Evolutionary conservation across 2,329 filamentous ascomycete species (phyloP), one percentile per base, ranked within the genome.

Genomic region (Aureobasidium zeae): DNA sequence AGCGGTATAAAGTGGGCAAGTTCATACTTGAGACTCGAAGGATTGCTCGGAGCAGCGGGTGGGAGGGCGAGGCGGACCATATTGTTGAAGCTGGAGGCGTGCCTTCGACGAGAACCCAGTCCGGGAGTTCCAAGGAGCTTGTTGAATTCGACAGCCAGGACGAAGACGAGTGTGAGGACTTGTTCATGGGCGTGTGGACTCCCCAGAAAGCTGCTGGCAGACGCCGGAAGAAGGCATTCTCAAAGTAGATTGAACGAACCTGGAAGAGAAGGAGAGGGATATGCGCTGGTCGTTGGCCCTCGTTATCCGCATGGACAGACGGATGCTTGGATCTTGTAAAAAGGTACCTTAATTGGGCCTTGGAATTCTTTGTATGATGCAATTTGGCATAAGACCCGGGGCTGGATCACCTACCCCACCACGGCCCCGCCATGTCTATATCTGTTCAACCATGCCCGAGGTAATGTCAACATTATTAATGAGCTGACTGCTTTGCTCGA

Each of bases 1-100:
- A 81, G 59, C 64, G 68, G 44, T 81, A 81, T 54, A 81, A 81
- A 54, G 72, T 80, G 2, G 77, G 77, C n/a, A 80, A 79, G 55
- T 80, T 75, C 50, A 81, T 81, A 20, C 58, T 81, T 20, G 77
- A 81, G 58, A 78, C 74, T 31, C 74, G 71, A 57, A 63, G 70
- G 42, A 70, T 77, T 7, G 68, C 66, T 17, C 60, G 66, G 21
- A 63, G 63, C 12, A 63, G 66, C 13, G 68, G 60, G 15, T 80
- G 77, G 76, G 75, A 77, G 48, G 56, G 51, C 6, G 57, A 53
- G 2, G 52, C 57, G 26, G 51, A 42, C 22, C 46, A 43, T 16
- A 52, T 52, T 15, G 55, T 53, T 10, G 55, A 52, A 15, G 49
- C 30, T 19, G 49, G 45, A 37, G 46, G 26, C 9, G 44, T 29